A percentile compares a stretch with the other conserved stretches of the same genome.
Conservation (phyloP, 2,329 filamentous ascomycete genomes). For the Paradendryphiella salina region DNA sequence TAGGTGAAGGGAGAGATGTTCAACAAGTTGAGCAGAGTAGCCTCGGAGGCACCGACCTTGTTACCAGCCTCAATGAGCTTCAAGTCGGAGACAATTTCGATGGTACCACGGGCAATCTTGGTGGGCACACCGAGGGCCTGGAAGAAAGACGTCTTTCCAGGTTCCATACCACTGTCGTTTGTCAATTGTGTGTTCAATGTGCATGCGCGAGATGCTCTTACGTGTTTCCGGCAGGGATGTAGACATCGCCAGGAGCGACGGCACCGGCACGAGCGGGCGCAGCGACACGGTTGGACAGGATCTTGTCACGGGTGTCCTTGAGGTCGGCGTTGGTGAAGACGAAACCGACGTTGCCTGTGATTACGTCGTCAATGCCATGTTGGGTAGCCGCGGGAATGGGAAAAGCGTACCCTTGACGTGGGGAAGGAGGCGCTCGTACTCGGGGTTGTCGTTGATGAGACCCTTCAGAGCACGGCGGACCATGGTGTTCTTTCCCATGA, state of each 20-base stretch:
- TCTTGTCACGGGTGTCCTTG: slow-evolving; percentile 90
- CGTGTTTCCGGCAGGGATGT: slow-evolving; percentile 95
- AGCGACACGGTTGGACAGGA: slow-evolving; percentile 94
- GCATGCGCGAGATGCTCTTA: slow-evolving; percentile 20
- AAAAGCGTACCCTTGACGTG: slow-evolving; percentile 72
- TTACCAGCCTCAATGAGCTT: slow-evolving; percentile 91
- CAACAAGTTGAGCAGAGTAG: slow-evolving; percentile 98
- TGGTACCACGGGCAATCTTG: slow-evolving; percentile 99
- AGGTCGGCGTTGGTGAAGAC: slow-evolving; percentile 99
- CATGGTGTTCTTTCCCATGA: slow-evolving; percentile 99
- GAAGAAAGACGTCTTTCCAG: slow-evolving; percentile 99
- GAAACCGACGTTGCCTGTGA: slow-evolving; percentile 82
- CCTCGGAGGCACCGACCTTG: slow-evolving; percentile 99
- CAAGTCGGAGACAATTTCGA: slow-evolving; percentile 97
- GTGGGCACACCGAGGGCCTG: slow-evolving; percentile 99
- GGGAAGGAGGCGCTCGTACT: slow-evolving; percentile 97
- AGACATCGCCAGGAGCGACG: slow-evolving; percentile 90
- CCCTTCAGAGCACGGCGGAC: slow-evolving; percentile 97
- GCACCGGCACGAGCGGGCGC: slow-evolving; percentile 98
- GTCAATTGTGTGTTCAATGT: slow-evolving; percentile 18
- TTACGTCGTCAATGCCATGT: slow-evolving; percentile 21
- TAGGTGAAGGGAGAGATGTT: slow-evolving; percentile 86
- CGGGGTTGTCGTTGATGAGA: slow-evolving; percentile 85
- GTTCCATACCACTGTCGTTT: slow-evolving; percentile 79
- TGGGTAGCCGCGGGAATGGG: background rate